Evolutionary conservation across 139 green algal genomes (phyloP), one percentile per base, ranked within the genome.

Genomic region (Chlorella vulgaris): DNA sequence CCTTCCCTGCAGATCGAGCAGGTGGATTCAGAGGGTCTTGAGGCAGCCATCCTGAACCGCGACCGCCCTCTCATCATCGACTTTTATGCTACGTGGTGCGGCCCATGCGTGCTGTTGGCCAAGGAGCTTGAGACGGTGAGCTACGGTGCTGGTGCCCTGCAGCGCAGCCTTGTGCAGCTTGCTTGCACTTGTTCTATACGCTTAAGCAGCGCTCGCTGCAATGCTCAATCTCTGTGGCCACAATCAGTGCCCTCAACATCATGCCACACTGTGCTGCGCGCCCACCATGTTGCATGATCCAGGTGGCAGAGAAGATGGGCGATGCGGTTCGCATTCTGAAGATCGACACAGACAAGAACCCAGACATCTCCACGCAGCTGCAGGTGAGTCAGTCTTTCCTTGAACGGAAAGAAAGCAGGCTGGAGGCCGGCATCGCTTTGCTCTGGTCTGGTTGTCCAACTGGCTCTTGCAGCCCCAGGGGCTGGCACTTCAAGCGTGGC

Each of bases 321-420:
- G 94, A 95, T 38, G 81, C 74, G 7, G 90, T 98, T 2, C 83
- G 89, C 22, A 91, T 98, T 24, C 35, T 99, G 10, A 98, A 99
- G 78, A 83, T 99, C 22, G 96, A 99, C 81, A 96, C 94, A 63
- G 96, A 99, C 74, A 84, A 97, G 78, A 96, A 99, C 82, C 86
- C 89, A 1, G 90, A 94, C 51, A 90, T 99, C 0, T 87, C 79
- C 55, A 89, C 83, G 21, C 84, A 91, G 63, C 88, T 96, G 74
- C 88, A 92, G 90, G 88, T 91, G 21, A 2, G 73, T 21, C 7
- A 40, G n/a, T n/a, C n/a, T n/a, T 21, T 40, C 19, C 51, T 43
- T 26, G 38, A 33, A 53, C 33, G 33, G 28, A 26, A 50, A 40
- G 28, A 19, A 67, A 42, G 55, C 24, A 7, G 50, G 15, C 19